Percentiles rank a stretch among this genome's conserved stretches.
phyloP scores from a whole-genome alignment of 202 grass and related monocot species.

The Schoenoplectus triqueter region DNA sequence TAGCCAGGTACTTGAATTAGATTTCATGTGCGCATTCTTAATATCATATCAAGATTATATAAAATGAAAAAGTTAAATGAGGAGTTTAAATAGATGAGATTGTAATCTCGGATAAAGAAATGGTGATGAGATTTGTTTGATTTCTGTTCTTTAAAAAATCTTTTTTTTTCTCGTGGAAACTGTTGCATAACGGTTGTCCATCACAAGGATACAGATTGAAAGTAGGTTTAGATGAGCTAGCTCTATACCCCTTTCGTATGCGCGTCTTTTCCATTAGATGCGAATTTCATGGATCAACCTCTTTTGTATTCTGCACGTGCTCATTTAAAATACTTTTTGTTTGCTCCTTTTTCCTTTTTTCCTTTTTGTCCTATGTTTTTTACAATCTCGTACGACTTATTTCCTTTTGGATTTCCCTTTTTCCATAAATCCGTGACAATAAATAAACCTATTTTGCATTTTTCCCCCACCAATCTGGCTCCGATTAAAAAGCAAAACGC shows the following conservation, averaged over 20 bases:
- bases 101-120: not conserved
- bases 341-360: not conserved
- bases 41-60: not conserved
- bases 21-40: conserved; percentile 2
- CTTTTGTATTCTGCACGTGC: not conserved
- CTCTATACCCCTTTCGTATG: no score
- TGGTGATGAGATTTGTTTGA: not conserved
- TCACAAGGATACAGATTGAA: not conserved
- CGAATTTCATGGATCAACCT: no score
- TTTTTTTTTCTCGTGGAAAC: not conserved
- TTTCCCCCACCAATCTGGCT: not conserved
- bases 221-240: not conserved
- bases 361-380: conserved; percentile 18
- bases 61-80: not conserved
- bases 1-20: conserved; percentile 5
- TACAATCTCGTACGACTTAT: conserved; percentile 5
- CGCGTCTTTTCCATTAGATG: no score
- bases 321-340: not conserved
- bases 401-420: conserved; percentile 16
- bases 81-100: not conserved
- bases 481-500: not conserved
- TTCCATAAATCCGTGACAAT: not conserved
- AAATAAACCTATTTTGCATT: conserved; percentile 10
- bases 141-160: not conserved
- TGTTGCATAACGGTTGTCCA: not conserved